Base-by-base conservation (phyloP, 2,329 filamentous ascomycete species). In the Cercospora sesami region DNA sequence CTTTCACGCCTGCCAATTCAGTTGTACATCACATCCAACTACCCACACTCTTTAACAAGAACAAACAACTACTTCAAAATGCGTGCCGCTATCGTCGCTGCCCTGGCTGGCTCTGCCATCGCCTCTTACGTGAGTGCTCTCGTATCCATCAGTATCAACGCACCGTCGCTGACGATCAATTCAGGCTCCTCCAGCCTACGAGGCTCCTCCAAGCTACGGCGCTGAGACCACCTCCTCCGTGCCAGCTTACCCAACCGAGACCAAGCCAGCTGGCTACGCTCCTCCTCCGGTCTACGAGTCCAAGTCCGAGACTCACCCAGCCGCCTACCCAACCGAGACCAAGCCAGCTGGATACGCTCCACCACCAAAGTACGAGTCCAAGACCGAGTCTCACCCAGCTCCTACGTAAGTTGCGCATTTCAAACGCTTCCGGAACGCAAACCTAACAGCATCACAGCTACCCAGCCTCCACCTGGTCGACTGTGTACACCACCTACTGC, bases 71-170 rank as follows among this genome's bases (percentile, higher is more conserved):
- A 61, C 61, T 51, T 51, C 65, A 71, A 71, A 53, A 85, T 85
- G 83, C 83, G 82, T 80, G 73, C 71, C 69, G 63, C 67, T 21
- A 66, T 69, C 64, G 64, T 73, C 63, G 71, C 72, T 65, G 79
- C 79, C 73, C 74, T 82, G 67, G 81, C 79, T 66, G 73, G 69
- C 71, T 79, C 78, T 73, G 81, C 77, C 72, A 58, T 78, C 68
- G 79, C 79, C 74, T 73, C 81, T 68, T 61, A 61, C 57, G 55
- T 66, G 59, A 39, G 64, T 61, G 5, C 26, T 31, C 14, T 9
- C 23, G 28, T 36, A 1, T 42, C 36, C 5, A n/a, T 42, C 6
- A 42, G n/a, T 3, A 42, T n/a, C 36, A n/a, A n/a, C 36, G 16
- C 4, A 42, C 36, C 36, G 36, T 42, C 16, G 16, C 36, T 42